These are phyloP conservation scores for Diaporthe caulivora DNA, from an alignment of 2,329 filamentous ascomycete genomes.

Conservation along the genomic window DNA sequence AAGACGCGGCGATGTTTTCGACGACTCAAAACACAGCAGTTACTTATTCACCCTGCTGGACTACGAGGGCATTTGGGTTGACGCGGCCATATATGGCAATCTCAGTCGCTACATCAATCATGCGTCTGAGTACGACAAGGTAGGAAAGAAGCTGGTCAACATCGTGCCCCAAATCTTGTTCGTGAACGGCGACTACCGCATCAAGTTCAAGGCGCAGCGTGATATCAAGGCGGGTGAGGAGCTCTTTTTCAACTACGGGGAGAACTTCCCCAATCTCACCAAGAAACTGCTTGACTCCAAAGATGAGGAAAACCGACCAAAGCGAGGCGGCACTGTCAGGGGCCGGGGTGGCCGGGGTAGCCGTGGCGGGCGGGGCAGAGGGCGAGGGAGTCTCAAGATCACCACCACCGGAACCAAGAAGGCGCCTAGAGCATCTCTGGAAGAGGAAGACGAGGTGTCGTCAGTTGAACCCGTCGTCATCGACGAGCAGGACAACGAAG, in stretches of 20 bases:
- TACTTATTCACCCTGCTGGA: slow-evolving; percentile 73
- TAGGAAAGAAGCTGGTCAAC: slow-evolving; percentile 63
- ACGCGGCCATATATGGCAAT: slow-evolving; percentile 83
- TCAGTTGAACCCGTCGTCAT: slow-evolving; percentile 3
- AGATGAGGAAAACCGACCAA: slow-evolving; percentile 43
- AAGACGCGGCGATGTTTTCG: slow-evolving; percentile 69
- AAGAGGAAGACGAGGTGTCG: slow-evolving; percentile 32
- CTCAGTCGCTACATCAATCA: slow-evolving; percentile 89
- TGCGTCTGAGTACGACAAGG: slow-evolving; percentile 63
- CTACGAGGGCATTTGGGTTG: slow-evolving; percentile 75
- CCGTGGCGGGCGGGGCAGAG: slow-evolving; percentile 37
- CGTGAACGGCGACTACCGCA: slow-evolving; percentile 81
- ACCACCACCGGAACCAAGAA: slow-evolving; percentile 38
- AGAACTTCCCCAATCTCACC: slow-evolving; percentile 73
- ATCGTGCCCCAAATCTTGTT: slow-evolving; percentile 75
- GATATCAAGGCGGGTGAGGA: slow-evolving; percentile 80
- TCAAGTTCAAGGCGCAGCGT: slow-evolving; percentile 77
- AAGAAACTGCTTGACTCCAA: slow-evolving; percentile 63
- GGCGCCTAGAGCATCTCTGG: slow-evolving; percentile 17
- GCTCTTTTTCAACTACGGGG: slow-evolving; percentile 85
- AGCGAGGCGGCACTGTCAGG: slow-evolving; percentile 32
- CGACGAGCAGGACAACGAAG: slow-evolving; percentile 43
- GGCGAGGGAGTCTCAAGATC: slow-evolving; percentile 35
- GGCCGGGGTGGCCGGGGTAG: slow-evolving; percentile 32
- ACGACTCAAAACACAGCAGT: slow-evolving; percentile 73